These are phyloP conservation scores for Aspergillus piperis DNA, from an alignment of 2,329 filamentous ascomycete species.

Conservation along the genomic window DNA sequence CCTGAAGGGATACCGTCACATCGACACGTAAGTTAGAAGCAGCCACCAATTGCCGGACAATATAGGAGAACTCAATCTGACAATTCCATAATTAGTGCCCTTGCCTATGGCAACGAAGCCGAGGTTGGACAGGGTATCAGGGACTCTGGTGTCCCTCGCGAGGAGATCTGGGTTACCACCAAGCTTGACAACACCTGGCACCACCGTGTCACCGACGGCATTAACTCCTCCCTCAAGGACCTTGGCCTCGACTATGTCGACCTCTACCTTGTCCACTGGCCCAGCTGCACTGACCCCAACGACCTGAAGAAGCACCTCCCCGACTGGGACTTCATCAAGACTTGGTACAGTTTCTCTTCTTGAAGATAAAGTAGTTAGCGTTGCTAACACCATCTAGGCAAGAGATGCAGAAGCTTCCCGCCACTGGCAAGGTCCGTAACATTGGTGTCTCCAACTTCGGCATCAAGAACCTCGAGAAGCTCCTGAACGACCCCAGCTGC, in stretches of 20 bases:
- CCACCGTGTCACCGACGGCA: constrained; percentile 62
- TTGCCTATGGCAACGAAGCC: constrained; percentile 64
- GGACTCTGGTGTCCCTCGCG: constrained; percentile 65
- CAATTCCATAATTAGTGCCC: constrained; percentile 26
- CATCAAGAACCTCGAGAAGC: constrained; percentile 75
- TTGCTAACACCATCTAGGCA: constrained; percentile 64
- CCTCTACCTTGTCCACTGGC: constrained; percentile 73
- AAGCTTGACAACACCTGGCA: constrained; percentile 69
- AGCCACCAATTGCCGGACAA: constrained; percentile 6
- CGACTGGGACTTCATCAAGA: constrained; percentile 82
- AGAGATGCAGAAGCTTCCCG: constrained; percentile 48
- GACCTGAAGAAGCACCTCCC: constrained; percentile 62
- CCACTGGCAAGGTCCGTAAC: constrained; percentile 67
- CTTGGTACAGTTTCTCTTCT: constrained; percentile 53
- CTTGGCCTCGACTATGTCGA: constrained; percentile 69
- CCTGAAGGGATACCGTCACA: constrained; percentile 57
- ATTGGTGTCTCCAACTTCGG: constrained; percentile 87
- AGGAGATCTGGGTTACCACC: constrained; percentile 68
- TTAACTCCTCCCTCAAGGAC: constrained; percentile 63
- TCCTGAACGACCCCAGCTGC: constrained; percentile 66
- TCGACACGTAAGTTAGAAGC: constrained; percentile 49
- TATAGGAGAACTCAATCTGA: not conserved
- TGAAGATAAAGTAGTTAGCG: constrained; percentile 20
- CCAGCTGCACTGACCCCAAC: constrained; percentile 55
- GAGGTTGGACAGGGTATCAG: constrained; percentile 68